These are phyloP conservation scores for Fusarium sp. DNA, from an alignment of 2,329 filamentous ascomycete species.

Conservation along the genomic window DNA sequence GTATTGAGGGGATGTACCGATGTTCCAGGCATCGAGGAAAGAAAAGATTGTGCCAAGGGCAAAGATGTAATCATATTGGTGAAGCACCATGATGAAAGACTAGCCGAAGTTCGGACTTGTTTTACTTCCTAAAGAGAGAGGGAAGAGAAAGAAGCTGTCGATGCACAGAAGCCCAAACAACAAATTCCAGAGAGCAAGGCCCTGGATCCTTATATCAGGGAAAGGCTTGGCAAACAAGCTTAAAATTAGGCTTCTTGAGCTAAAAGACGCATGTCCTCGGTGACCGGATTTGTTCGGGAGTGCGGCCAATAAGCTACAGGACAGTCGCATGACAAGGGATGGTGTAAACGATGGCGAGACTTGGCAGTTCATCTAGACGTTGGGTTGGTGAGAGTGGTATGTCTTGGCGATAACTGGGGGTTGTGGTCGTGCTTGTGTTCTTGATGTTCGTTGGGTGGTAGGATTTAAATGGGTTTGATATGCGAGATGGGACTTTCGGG, in stretches of 20 bases:
- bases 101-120: constrained; percentile 16
- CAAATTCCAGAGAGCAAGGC: background rate
- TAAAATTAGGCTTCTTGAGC: constrained; percentile 43
- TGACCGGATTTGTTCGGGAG: background rate
- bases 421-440: constrained; percentile 26
- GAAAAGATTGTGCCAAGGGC: constrained; percentile 73
- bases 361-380: constrained; percentile 18
- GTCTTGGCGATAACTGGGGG: constrained; percentile 29
- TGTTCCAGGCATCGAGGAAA: constrained; percentile 73
- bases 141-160: constrained; percentile 17
- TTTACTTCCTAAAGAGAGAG: constrained; percentile 23
- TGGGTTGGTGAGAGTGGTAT: background rate
- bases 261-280: constrained; percentile 7
- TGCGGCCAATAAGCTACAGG: background rate
- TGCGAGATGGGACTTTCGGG: background rate
- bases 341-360: background rate
- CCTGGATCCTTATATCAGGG: constrained; percentile 38
- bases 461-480: background rate
- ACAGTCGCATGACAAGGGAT: background rate
- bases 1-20: constrained; percentile 54
- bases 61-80: constrained; percentile 72
- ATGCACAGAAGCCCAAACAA: constrained; percentile 10
- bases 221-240: constrained; percentile 44
- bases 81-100: constrained; percentile 43
- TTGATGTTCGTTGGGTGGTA: constrained; percentile 32